Conservation (phyloP, 148 eudicot genomes). For the Linanthus parryae region DNA sequence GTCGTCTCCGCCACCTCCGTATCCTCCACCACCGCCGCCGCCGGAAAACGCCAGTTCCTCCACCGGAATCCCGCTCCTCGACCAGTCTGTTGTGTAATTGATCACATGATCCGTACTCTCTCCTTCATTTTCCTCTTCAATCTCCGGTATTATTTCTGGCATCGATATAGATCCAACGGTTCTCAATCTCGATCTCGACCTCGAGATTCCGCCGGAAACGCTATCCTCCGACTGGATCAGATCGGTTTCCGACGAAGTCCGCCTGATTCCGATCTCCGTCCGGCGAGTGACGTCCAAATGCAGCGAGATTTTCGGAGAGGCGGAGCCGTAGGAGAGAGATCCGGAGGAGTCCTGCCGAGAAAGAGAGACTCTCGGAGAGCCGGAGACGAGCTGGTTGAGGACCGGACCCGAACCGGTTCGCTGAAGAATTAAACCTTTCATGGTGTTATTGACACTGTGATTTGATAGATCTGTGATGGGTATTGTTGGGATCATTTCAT, state of each 20-base stretch:
- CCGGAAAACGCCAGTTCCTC: constrained; percentile 21
- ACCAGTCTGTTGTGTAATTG: no score
- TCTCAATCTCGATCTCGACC: no score
- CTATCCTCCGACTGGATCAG: no score
- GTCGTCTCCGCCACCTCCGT: constrained; percentile 16
- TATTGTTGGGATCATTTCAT: no score
- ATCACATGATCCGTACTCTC: no score
- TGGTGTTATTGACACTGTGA: constrained; percentile 3
- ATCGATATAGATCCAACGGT: constrained; percentile 2
- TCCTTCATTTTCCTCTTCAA: no score
- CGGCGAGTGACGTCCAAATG: constrained; percentile 10
- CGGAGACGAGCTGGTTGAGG: neutral
- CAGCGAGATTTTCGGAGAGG: no score
- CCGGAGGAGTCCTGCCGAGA: neutral
- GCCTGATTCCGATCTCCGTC: constrained; percentile 13
- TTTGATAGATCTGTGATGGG: neutral
- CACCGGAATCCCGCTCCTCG: constrained; percentile 18
- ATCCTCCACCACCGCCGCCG: constrained; percentile 26
- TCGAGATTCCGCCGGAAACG: no score
- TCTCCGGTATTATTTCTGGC: no score
- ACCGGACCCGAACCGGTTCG: constrained; percentile 53
- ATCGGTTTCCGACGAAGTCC: constrained; percentile 38
- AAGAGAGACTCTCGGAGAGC: constrained; percentile 10
- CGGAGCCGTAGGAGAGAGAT: neutral
- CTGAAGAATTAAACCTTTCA: constrained; percentile 42